A percentile compares a stretch with the other conserved stretches of the same genome.
Conservation (phyloP, 306 rosid species). For the Chamaecrista fasciculata region DNA sequence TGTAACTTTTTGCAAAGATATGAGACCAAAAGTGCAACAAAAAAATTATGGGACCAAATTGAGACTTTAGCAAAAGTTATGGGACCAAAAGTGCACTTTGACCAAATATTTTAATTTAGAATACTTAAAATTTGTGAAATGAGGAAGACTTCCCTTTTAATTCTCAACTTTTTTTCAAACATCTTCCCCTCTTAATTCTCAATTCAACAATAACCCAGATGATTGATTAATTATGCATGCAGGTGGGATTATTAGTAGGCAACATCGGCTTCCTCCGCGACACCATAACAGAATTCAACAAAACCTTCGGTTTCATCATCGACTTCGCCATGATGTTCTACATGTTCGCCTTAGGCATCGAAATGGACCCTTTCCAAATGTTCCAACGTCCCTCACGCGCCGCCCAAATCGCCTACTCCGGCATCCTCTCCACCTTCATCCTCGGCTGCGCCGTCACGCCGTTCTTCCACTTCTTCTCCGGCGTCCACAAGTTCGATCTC, state of each 20-base stretch:
- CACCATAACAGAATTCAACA: conserved; percentile 30
- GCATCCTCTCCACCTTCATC: conserved; percentile 57
- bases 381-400: conserved; percentile 56
- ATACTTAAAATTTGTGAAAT: no score
- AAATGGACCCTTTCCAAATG: conserved; percentile 75
- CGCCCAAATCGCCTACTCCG: conserved; percentile 71
- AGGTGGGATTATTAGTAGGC: conserved; percentile 76
- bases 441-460: conserved; percentile 45
- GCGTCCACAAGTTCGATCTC: conserved; percentile 29
- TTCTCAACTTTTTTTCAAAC: no score
- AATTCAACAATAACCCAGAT: no score
- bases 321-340: conserved; percentile 88
- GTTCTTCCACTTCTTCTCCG: conserved; percentile 35
- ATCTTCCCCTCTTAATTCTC: no score
- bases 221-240: conserved; percentile 25
- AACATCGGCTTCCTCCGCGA: conserved; percentile 53
- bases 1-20: no score
- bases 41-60: no score
- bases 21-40: no score
- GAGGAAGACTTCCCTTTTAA: no score
- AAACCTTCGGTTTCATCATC: conserved; percentile 53
- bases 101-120: no score
- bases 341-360: conserved; percentile 91
- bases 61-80: no score
- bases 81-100: no score